phyloP scores from a whole-genome alignment of 257 asterid genomes.

The Salvia splendens region DNA sequence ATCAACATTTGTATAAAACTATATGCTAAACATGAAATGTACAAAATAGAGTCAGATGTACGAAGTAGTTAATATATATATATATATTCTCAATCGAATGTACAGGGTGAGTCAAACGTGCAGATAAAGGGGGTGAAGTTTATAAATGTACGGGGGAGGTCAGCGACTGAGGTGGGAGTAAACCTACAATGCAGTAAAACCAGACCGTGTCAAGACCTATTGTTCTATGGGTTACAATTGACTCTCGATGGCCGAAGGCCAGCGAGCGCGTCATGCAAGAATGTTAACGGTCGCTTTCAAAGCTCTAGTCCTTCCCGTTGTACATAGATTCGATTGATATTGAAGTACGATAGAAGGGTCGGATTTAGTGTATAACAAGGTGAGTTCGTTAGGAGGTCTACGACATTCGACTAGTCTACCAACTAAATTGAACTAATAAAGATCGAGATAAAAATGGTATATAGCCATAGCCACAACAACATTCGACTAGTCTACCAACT shows the following conservation, averaged over 20 bases:
- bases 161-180: constrained; percentile 17
- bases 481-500: too few relatives aligned
- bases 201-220: constrained; percentile 29
- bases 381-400: too few relatives aligned
- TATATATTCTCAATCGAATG: not conserved
- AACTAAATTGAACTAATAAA: too few relatives aligned
- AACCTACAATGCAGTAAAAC: constrained; percentile 26
- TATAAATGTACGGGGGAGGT: constrained; percentile 25
- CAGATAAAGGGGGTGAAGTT: constrained; percentile 35
- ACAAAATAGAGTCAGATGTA: too few relatives aligned
- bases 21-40: too few relatives aligned
- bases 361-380: too few relatives aligned
- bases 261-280: constrained; percentile 26
- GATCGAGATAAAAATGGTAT: too few relatives aligned
- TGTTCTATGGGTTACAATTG: constrained; percentile 15
- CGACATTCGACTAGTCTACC: too few relatives aligned
- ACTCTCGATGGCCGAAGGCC: constrained; percentile 12
- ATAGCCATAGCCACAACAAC: too few relatives aligned
- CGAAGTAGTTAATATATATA: too few relatives aligned
- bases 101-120: constrained; percentile 35
- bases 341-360: too few relatives aligned
- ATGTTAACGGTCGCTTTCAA: constrained; percentile 13
- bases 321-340: not conserved
- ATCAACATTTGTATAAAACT: too few relatives aligned
- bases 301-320: constrained; percentile 32